These are phyloP conservation scores for Solanum gandarillasii DNA, from an alignment of 257 asterid genomes.

Conservation along the genomic window DNA sequence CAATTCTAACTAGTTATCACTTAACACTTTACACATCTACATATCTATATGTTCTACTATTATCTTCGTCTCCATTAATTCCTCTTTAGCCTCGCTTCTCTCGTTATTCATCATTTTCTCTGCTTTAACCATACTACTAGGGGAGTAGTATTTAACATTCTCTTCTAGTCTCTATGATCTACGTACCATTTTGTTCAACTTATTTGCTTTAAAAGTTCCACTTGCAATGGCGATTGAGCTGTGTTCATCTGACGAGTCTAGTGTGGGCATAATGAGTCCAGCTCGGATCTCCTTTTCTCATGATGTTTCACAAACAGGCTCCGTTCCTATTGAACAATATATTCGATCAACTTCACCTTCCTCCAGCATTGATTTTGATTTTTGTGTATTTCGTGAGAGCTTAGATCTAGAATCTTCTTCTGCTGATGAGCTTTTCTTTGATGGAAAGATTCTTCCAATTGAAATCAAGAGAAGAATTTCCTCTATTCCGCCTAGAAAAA, in stretches of 20 bases:
- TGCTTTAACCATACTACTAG: neutral
- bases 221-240: conserved; percentile 35
- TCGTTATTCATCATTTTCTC: neutral
- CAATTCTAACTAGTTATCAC: neutral
- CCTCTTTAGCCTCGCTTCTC: neutral
- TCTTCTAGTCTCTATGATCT: neutral
- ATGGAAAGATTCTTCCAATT: conserved; percentile 52
- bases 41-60: neutral
- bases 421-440: conserved; percentile 63
- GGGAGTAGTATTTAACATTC: neutral
- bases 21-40: neutral
- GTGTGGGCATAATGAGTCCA: conserved; percentile 30
- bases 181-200: neutral
- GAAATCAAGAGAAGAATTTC: conserved; percentile 31
- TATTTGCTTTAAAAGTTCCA: neutral
- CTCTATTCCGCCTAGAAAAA: neutral
- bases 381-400: conserved; percentile 45
- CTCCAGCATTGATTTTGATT: conserved; percentile 31
- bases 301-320: conserved; percentile 34
- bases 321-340: conserved; percentile 39
- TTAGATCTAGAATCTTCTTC: conserved; percentile 37
- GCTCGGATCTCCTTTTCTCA: conserved; percentile 49
- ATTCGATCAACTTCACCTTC: conserved; percentile 27
- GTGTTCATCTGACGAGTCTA: conserved; percentile 34
- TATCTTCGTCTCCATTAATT: neutral